Base-by-base conservation (phyloP, 2,329 filamentous ascomycete genomes). In the Ophiobolus disseminans region DNA sequence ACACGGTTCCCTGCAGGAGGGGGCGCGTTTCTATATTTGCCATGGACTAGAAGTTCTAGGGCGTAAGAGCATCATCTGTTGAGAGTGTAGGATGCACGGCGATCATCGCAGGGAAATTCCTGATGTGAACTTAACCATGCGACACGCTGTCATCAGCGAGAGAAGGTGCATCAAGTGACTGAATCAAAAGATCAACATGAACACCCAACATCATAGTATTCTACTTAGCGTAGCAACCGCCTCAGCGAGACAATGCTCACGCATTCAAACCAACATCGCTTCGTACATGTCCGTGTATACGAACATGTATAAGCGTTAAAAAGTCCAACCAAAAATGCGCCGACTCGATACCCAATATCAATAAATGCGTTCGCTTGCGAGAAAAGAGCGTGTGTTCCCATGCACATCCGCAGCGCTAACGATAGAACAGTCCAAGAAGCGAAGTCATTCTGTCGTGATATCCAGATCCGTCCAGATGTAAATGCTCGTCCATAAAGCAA, bases 401-500 rank as follows among this genome's bases (percentile, higher is more conserved):
- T 19, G 32, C 43, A 44, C 47, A 37, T 45, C n/a, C 21, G 47
- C 50, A 40, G 42, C 40, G 50, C 53, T 48, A 51, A 59, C 22
- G 50, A 34, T 52, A 53, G n/a, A n/a, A 45, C 25, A 45, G 40
- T 45, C 48, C 45, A 54, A 60, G 53, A 57, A 60, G 32, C 16
- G 42, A 53, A 50, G 34, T 60, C 57, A 53, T 60, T 53, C 51
- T 60, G 28, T 57, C 50, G 36, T 55, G 28, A 60, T 50, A 50
- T 38, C 28, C 42, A 41, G 36, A 43, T 52, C 26, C 32, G 31
- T 38, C 48, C 44, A 48, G 30, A 45, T 25, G n/a, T 21, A 36
- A 38, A 40, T 40, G 39, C 34, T 25, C 25, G 8, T 22, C 10
- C 22, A 28, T 10, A 43, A 40, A 34, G 19, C 28, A 32, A 45